phyloP scores from a whole-genome alignment of 169 alveolate species.

The Plasmodium yoelii region DNA sequence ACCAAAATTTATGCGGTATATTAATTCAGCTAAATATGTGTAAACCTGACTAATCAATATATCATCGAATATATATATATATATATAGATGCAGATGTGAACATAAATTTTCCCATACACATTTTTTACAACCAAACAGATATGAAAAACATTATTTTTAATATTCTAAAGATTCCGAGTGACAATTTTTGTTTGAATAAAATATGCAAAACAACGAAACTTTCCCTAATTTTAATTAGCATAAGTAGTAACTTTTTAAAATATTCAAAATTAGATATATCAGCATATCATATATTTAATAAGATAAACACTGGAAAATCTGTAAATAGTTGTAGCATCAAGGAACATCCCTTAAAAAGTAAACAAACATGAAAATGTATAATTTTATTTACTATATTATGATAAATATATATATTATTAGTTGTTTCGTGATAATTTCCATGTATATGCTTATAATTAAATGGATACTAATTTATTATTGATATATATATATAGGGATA shows the following conservation, averaged over 20 bases:
- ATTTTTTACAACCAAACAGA: conserved; percentile 9
- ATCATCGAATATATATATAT: neutral
- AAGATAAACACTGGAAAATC: conserved; percentile 26
- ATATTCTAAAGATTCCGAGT: conserved; percentile 38
- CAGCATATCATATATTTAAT: conserved; percentile 39
- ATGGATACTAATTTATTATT: neutral
- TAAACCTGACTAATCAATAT: too few species aligned
- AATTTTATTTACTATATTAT: neutral
- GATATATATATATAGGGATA: conserved; percentile 18
- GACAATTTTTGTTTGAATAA: conserved; percentile 34
- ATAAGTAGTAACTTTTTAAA: conserved; percentile 55
- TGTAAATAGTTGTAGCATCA: neutral
- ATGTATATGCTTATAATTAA: neutral
- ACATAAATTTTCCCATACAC: neutral
- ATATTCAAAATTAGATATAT: conserved; percentile 28
- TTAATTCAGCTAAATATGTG: neutral
- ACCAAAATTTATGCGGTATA: conserved; percentile 51
- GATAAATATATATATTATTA: neutral
- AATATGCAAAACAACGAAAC: conserved; percentile 61
- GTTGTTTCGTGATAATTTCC: too few species aligned
- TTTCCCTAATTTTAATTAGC: conserved; percentile 63
- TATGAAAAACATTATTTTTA: conserved; percentile 44
- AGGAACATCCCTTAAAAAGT: conserved; percentile 34
- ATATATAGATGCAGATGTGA: neutral
- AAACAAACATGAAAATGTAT: conserved; percentile 6